A percentile compares a stretch with the other conserved stretches of the same genome.
These are phyloP conservation scores for Suhomyces taliae DNA, from an alignment of 1,139 yeast genomes.

Conservation along the genomic window DNA sequence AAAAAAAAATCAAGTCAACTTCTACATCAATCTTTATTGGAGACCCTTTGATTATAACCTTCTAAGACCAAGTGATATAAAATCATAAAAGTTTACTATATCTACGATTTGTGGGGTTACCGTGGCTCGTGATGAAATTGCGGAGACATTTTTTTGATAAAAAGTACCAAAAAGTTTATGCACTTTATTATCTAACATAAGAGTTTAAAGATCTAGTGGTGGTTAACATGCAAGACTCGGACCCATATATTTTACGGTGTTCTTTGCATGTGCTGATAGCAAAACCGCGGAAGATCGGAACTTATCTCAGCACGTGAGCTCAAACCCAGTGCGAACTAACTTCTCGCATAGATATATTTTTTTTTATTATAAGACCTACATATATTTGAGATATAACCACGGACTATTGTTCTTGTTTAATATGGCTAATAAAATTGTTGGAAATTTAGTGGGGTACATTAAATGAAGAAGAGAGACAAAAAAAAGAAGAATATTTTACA, in stretches of 20 bases:
- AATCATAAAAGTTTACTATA: too few species aligned
- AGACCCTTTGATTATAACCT: too few species aligned
- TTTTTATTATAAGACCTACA: too few species aligned
- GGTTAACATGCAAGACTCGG: neutral
- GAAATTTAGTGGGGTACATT: neutral
- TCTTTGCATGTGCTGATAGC: neutral
- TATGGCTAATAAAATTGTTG: neutral
- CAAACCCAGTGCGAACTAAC: neutral
- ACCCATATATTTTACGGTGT: neutral
- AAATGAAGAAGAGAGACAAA: too few species aligned
- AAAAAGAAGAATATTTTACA: too few species aligned
- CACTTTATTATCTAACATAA: neutral
- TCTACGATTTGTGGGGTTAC: neutral
- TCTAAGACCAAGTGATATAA: too few species aligned
- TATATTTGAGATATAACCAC: too few species aligned
- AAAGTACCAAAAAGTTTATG: neutral
- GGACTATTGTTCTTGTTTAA: neutral
- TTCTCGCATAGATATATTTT: too few species aligned
- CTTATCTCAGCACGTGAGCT: neutral
- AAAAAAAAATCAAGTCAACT: too few species aligned
- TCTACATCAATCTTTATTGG: too few species aligned
- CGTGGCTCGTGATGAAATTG: neutral
- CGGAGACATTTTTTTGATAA: neutral
- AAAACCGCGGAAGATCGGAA: neutral
- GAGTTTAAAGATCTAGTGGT: neutral